A percentile compares a stretch with the other conserved stretches of the same genome.
These are phyloP conservation scores for Hypoxylon sp. DNA, from an alignment of 2,329 filamentous ascomycete species.

Conservation along the genomic window DNA sequence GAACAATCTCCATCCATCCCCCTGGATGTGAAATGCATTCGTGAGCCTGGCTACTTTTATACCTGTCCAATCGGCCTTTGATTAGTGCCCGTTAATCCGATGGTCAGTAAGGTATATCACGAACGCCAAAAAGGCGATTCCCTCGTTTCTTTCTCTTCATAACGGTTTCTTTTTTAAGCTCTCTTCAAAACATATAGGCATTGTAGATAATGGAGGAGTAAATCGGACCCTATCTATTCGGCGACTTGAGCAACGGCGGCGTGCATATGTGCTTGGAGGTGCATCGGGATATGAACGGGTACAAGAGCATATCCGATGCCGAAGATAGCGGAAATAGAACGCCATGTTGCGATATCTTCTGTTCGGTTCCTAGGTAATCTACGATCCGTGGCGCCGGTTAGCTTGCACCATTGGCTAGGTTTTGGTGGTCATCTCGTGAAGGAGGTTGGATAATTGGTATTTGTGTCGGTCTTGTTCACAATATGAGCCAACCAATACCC, in stretches of 20 bases:
- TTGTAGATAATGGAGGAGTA: constrained; percentile 16
- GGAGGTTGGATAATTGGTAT: constrained; percentile 24
- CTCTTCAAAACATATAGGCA: constrained; percentile 5
- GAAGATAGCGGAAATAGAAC: constrained; percentile 24
- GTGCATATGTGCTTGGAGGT: constrained; percentile 40
- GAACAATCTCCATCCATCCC: constrained; percentile 25
- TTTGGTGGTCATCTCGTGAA: constrained; percentile 36
- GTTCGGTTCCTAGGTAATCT: constrained; percentile 27
- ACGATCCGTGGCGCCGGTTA: constrained; percentile 39
- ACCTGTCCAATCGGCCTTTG: constrained; percentile 29
- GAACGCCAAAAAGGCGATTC: constrained; percentile 13
- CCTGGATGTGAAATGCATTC: constrained; percentile 8
- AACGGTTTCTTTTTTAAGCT: constrained; percentile 6
- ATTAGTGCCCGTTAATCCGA: constrained; percentile 29
- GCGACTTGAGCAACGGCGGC: constrained; percentile 33
- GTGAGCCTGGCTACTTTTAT: constrained; percentile 11
- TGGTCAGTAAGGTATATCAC: constrained; percentile 17
- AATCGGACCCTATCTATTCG: constrained; percentile 31
- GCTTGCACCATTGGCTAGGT: constrained; percentile 37
- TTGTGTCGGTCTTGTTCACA: constrained; percentile 17
- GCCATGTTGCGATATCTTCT: constrained; percentile 24
- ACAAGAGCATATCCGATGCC: constrained; percentile 28
- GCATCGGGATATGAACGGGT: constrained; percentile 39
- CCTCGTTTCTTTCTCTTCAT: neutral
- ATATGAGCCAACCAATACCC: constrained; percentile 29